These are phyloP conservation scores for Wickerhamiella allomyrinae DNA, from an alignment of 805 yeast species.

Conservation along the genomic window DNA sequence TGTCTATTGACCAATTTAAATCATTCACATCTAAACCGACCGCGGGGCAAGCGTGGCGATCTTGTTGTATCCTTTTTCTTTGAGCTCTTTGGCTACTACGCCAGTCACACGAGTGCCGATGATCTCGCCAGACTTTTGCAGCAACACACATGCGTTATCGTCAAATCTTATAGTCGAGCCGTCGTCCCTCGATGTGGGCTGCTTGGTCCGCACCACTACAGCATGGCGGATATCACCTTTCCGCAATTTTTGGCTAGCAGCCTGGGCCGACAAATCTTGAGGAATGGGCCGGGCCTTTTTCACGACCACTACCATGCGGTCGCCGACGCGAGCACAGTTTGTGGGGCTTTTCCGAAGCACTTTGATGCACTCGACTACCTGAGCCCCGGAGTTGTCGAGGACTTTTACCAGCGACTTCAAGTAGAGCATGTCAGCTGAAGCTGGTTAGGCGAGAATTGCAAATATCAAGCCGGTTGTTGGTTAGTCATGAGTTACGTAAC, in stretches of 20 bases:
- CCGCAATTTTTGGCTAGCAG: conserved; percentile 60
- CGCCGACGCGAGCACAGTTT: conserved; percentile 76
- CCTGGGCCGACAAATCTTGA: conserved; percentile 56
- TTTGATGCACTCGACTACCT: conserved; percentile 88
- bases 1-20: no score
- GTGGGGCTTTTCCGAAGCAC: conserved; percentile 80
- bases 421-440: conserved; percentile 50
- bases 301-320: conserved; percentile 85
- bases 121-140: conserved; percentile 83
- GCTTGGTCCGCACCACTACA: conserved; percentile 84
- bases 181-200: conserved; percentile 62
- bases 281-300: conserved; percentile 75
- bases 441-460: no score
- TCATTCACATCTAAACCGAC: conserved; percentile 31
- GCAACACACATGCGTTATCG: conserved; percentile 92
- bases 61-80: conserved; percentile 69
- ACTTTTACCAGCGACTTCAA: conserved; percentile 78
- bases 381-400: conserved; percentile 92
- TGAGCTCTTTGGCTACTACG: conserved; percentile 82
- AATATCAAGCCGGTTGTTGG: no score
- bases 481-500: no score
- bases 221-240: conserved; percentile 95
- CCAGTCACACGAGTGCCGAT: conserved; percentile 85
- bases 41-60: conserved; percentile 86
- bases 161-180: conserved; percentile 80